Percentiles rank a stretch among this genome's conserved stretches.
Evolutionary conservation across 2,329 filamentous ascomycete species (phyloP).

Genomic region (Phialophora expanda): DNA sequence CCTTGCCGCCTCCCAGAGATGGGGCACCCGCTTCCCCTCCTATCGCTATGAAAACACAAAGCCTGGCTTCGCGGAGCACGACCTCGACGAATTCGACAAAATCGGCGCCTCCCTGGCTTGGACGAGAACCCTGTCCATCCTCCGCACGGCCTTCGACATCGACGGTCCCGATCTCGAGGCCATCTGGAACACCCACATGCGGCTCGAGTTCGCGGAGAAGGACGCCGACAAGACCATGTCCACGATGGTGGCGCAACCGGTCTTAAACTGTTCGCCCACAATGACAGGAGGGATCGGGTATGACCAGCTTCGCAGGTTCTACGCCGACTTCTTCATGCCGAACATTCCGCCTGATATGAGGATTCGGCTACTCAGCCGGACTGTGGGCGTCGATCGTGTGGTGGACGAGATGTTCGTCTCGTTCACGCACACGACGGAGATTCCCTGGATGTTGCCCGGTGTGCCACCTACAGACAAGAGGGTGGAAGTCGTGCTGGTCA

Average conservation of each 20-base stretch:
- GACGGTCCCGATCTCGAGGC: constrained; percentile 46
- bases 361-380: constrained; percentile 62
- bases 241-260: constrained; percentile 38
- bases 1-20: constrained; percentile 56
- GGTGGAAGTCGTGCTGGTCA: constrained; percentile 63
- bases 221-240: constrained; percentile 46
- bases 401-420: constrained; percentile 65
- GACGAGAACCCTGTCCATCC: constrained; percentile 65
- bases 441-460: constrained; percentile 65
- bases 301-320: constrained; percentile 57
- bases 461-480: constrained; percentile 61
- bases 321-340: constrained; percentile 62
- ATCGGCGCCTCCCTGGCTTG: constrained; percentile 70
- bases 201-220: constrained; percentile 39
- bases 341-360: constrained; percentile 57
- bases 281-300: constrained; percentile 51
- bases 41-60: constrained; percentile 63
- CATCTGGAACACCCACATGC: constrained; percentile 49
- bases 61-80: constrained; percentile 72
- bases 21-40: constrained; percentile 42
- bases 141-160: constrained; percentile 64
- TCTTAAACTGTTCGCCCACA: constrained; percentile 47
- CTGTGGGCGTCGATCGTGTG: constrained; percentile 62
- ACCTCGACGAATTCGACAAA: constrained; percentile 70
- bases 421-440: constrained; percentile 62